These are phyloP conservation scores for Coemansia sp. DNA, from an alignment of 192 early-diverging fungal species.

Conservation along the genomic window DNA sequence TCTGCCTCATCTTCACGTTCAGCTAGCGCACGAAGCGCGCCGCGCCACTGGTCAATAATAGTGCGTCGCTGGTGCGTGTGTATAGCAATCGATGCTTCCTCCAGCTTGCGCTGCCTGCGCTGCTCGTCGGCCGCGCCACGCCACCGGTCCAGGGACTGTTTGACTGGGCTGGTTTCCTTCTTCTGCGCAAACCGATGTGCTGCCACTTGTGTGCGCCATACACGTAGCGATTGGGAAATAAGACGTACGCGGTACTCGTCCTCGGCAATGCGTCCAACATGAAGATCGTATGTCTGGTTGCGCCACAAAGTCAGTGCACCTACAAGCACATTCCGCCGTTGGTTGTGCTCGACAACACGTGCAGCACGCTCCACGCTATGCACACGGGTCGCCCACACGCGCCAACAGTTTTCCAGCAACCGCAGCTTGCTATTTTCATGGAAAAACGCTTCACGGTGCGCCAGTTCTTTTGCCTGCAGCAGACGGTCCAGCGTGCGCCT, in stretches of 20 bases:
- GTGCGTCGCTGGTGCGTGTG: background rate
- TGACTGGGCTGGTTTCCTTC: background rate
- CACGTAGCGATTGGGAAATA: background rate
- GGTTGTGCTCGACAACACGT: background rate
- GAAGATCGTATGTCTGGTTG: background rate
- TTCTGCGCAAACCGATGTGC: background rate
- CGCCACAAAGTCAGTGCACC: slow-evolving; percentile 4
- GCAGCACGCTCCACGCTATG: background rate
- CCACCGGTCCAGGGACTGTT: slow-evolving; percentile 10
- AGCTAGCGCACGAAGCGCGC: background rate
- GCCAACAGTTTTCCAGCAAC: background rate
- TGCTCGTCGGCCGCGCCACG: slow-evolving; percentile 10
- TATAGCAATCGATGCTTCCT: background rate
- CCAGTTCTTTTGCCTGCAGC: slow-evolving; percentile 1
- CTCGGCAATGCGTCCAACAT: background rate
- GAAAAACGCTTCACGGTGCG: slow-evolving; percentile 4
- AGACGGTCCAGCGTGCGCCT: background rate
- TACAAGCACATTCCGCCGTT: background rate
- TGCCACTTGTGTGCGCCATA: slow-evolving; percentile 9
- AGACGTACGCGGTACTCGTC: background rate
- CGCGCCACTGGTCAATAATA: slow-evolving; percentile 8
- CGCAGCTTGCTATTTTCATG: background rate
- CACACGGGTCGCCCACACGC: background rate
- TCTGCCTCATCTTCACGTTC: slow-evolving; percentile 16
- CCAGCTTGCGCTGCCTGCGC: slow-evolving; percentile 2